Evolutionary conservation across 306 rosid species (phyloP).

Genomic region (Glycyrrhiza uralensis): DNA sequence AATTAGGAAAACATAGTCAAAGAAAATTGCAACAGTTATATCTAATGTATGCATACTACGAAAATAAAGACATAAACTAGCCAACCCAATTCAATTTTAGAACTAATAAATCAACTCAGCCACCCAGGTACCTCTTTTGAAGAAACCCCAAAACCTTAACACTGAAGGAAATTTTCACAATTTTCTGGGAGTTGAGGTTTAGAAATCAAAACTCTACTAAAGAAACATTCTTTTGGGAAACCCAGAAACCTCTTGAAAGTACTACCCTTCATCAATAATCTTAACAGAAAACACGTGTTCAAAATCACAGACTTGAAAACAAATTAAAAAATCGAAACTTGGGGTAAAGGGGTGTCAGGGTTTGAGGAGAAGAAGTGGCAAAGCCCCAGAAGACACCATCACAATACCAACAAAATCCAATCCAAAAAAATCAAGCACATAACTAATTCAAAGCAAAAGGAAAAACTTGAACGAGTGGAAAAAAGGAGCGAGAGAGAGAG

Average conservation of each 20-base stretch:
- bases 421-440: not conserved
- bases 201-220: not conserved
- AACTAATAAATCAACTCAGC: not conserved
- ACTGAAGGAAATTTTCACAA: not conserved
- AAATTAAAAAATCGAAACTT: not conserved
- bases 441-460: slow-evolving; percentile 4
- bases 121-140: not conserved
- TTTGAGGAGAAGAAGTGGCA: not conserved
- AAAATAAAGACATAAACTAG: not conserved
- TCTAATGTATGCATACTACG: not conserved
- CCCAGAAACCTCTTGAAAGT: not conserved
- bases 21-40: not conserved
- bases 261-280: not conserved
- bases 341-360: not conserved
- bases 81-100: not conserved
- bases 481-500: too few relatives aligned
- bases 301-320: not conserved
- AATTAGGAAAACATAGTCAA: not conserved
- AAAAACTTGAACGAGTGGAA: not conserved
- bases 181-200: not conserved
- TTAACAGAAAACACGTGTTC: not conserved
- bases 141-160: slow-evolving; percentile 6
- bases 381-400: slow-evolving; percentile 7
- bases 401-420: slow-evolving; percentile 1
- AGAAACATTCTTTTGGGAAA: not conserved